phyloP scores from a whole-genome alignment of 345 rosid species.

The Eucalyptus sp. region DNA sequence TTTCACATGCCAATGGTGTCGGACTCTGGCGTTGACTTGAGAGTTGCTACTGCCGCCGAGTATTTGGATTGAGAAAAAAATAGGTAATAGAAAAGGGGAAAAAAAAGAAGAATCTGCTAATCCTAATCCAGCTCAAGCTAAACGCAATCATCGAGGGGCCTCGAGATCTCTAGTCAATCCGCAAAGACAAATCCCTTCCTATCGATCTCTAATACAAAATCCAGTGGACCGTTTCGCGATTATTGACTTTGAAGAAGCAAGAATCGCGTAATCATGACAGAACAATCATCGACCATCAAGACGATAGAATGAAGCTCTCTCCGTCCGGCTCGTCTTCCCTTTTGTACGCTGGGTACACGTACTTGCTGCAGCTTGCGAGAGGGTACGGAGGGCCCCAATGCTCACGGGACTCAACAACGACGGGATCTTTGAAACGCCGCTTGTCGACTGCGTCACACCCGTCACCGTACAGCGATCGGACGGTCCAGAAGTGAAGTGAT shows the following conservation, averaged over 20 bases:
- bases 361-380: background rate
- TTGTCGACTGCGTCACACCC: background rate
- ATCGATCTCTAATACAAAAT: background rate
- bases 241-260: background rate
- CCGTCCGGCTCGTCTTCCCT: background rate
- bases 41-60: fast-evolving
- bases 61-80: background rate
- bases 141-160: background rate
- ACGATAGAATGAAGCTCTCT: background rate
- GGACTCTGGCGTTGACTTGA: background rate
- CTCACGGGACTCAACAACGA: background rate
- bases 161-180: background rate
- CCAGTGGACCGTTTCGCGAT: background rate
- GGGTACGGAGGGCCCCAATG: background rate
- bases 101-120: background rate
- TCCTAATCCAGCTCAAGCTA: background rate
- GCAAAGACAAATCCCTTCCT: background rate
- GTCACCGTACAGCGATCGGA: background rate
- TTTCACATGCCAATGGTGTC: background rate
- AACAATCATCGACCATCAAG: background rate
- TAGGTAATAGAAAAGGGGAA: background rate
- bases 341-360: background rate
- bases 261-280: background rate
- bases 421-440: background rate
- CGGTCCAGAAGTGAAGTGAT: background rate